A percentile compares a stretch with the other conserved stretches of the same genome.
phyloP scores from a whole-genome alignment of 257 asterid species.

The Fraxinus americana region DNA sequence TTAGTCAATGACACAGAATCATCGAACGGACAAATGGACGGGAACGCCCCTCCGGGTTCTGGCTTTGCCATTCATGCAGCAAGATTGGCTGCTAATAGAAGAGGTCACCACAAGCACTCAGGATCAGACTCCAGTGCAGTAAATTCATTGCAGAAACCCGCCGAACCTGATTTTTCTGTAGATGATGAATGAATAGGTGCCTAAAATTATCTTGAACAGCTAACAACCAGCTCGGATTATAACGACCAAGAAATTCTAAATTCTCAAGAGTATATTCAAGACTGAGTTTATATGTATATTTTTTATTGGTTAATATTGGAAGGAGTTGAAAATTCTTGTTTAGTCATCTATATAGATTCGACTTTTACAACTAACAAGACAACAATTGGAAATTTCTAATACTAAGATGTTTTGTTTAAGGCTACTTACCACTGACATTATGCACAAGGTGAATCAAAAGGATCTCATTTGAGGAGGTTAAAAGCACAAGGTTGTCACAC shows the following conservation, averaged over 20 bases:
- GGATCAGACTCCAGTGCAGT: slow-evolving; percentile 54
- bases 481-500: no score
- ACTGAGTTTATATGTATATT: background rate
- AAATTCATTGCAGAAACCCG: slow-evolving; percentile 73
- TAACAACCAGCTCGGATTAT: background rate
- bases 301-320: background rate
- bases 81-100: slow-evolving; percentile 58
- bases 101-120: slow-evolving; percentile 48
- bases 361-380: background rate
- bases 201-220: background rate
- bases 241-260: background rate
- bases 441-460: no score
- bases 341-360: background rate
- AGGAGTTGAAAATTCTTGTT: background rate
- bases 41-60: slow-evolving; percentile 25
- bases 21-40: slow-evolving; percentile 12
- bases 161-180: slow-evolving; percentile 86
- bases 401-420: background rate
- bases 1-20: slow-evolving; percentile 19
- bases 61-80: slow-evolving; percentile 40
- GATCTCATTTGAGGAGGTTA: no score
- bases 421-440: background rate
- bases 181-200: slow-evolving; percentile 49
- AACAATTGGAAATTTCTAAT: background rate
- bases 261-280: background rate